A percentile compares a stretch with the other conserved stretches of the same genome.
phyloP scores from a whole-genome alignment of 176 grass and related monocot genomes.

The Canna indica region DNA sequence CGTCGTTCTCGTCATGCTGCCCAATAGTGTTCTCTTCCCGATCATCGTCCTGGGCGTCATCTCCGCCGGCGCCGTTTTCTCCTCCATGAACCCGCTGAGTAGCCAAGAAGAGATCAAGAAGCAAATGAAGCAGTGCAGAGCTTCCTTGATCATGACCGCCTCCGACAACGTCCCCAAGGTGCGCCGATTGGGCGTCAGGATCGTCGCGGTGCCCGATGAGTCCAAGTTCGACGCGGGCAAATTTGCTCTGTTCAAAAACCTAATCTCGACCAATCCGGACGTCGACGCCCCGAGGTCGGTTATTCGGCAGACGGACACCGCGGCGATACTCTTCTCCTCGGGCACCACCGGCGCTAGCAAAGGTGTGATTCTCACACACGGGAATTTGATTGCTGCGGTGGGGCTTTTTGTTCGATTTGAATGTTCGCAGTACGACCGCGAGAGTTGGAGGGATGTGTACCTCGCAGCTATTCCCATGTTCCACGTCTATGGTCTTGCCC shows the following conservation, averaged over 20 bases:
- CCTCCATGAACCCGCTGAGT: slow-evolving; percentile 49
- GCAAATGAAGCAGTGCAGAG: slow-evolving; percentile 16
- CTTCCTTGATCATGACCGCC: slow-evolving; percentile 36
- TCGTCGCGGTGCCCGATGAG: slow-evolving; percentile 44
- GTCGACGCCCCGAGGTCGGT: slow-evolving; percentile 4
- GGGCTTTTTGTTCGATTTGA: slow-evolving; percentile 67
- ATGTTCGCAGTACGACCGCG: slow-evolving; percentile 39
- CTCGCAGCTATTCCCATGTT: slow-evolving; percentile 77
- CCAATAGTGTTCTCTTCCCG: slow-evolving; percentile 54
- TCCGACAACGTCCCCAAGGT: slow-evolving; percentile 26
- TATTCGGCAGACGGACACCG: slow-evolving; percentile 45
- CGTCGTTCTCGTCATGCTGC: slow-evolving; percentile 49
- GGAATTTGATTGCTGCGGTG: slow-evolving; percentile 69
- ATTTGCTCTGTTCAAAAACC: slow-evolving; percentile 30
- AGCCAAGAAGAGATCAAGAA: slow-evolving; percentile 43
- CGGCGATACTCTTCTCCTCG: slow-evolving; percentile 77
- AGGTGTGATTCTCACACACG: slow-evolving; percentile 63
- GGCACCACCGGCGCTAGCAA: slow-evolving; percentile 64
- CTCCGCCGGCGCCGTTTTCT: slow-evolving; percentile 37
- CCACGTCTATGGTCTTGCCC: slow-evolving; percentile 77
- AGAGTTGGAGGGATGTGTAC: slow-evolving; percentile 61
- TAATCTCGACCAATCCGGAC: slow-evolving; percentile 16
- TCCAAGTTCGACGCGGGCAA: slow-evolving; percentile 3
- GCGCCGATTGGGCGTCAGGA: slow-evolving; percentile 12
- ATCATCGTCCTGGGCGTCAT: slow-evolving; percentile 54